Evolutionary conservation across 257 asterid genomes (phyloP).

Genomic region (Gynochthodes officinalis): DNA sequence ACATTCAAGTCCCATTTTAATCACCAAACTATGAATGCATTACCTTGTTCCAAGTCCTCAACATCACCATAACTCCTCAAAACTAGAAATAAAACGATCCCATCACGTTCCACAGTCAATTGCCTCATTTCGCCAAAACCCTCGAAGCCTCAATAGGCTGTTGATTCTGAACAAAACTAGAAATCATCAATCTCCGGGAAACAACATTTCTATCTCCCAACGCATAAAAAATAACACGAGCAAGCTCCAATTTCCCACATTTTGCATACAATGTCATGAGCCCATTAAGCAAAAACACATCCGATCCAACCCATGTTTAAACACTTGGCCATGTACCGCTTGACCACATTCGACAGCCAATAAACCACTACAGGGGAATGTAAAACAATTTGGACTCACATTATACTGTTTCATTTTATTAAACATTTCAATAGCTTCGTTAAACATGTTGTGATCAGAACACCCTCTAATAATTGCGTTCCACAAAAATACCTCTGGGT

Average conservation of each 20-base stretch:
- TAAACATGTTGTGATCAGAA: conserved; percentile 34
- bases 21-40: conserved; percentile 46
- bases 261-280: conserved; percentile 48
- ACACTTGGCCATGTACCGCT: conserved; percentile 52
- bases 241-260: conserved; percentile 33
- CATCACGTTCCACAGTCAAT: conserved; percentile 43
- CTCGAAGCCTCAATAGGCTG: conserved; percentile 49
- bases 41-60: conserved; percentile 54
- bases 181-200: conserved; percentile 62
- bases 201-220: conserved; percentile 39
- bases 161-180: no score
- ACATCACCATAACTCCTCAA: conserved; percentile 51
- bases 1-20: conserved; percentile 44
- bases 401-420: conserved; percentile 42
- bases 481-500: conserved; percentile 56
- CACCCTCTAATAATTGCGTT: conserved; percentile 71
- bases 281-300: conserved; percentile 51
- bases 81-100: conserved; percentile 53
- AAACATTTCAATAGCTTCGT: conserved; percentile 42
- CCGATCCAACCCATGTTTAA: conserved; percentile 44
- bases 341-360: conserved; percentile 35
- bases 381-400: conserved; percentile 52
- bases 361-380: conserved; percentile 54
- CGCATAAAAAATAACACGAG: conserved; percentile 41
- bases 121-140: conserved; percentile 45